Conservation (phyloP, 768 basidiomycete genomes). For the Postia placenta region DNA sequence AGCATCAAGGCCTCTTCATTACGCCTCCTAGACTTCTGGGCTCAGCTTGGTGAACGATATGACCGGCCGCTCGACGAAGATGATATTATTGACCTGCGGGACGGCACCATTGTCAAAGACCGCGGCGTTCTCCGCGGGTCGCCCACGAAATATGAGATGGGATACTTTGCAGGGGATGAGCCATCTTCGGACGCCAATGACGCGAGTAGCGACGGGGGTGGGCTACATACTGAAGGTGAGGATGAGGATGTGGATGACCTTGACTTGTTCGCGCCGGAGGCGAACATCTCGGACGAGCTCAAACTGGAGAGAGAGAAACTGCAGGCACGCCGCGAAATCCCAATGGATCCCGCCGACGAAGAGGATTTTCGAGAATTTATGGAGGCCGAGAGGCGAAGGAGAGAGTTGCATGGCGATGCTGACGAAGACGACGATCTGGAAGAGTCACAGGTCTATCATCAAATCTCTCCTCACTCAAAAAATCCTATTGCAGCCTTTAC, state of each 20-base stretch:
- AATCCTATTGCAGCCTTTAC: background rate
- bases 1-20: slow-evolving; percentile 51
- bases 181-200: slow-evolving; percentile 23
- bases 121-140: slow-evolving; percentile 55
- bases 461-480: background rate
- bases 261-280: slow-evolving; percentile 38
- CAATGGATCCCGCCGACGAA: slow-evolving; percentile 44
- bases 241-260: slow-evolving; percentile 52
- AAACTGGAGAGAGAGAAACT: slow-evolving; percentile 24
- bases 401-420: slow-evolving; percentile 41
- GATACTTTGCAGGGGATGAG: slow-evolving; percentile 38
- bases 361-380: slow-evolving; percentile 63
- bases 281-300: slow-evolving; percentile 26
- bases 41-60: slow-evolving; percentile 63
- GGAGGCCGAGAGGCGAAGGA: slow-evolving; percentile 52
- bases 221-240: slow-evolving; percentile 36
- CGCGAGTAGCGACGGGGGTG: slow-evolving; percentile 30
- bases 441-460: background rate
- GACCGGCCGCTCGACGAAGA: slow-evolving; percentile 65
- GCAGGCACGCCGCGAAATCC: slow-evolving; percentile 37
- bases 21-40: slow-evolving; percentile 60
- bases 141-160: slow-evolving; percentile 40
- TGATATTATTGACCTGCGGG: slow-evolving; percentile 68
- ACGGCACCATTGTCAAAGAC: slow-evolving; percentile 58
- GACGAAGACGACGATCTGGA: slow-evolving; percentile 31